phyloP scores from a whole-genome alignment of 2,329 filamentous ascomycete species.

The Ascochyta rabiei region DNA sequence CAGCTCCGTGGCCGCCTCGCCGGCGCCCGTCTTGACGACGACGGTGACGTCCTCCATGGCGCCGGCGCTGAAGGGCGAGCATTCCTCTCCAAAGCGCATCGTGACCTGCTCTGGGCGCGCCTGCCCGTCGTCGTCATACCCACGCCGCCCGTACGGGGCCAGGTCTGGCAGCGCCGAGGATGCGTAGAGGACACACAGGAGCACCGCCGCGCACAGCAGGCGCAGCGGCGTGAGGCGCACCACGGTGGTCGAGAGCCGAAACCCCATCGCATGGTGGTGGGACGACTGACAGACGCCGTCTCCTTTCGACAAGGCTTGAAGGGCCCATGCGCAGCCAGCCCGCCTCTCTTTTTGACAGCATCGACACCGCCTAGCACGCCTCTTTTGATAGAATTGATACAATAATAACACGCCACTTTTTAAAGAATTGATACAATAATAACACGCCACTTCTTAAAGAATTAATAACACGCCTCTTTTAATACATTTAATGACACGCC shows the following conservation, averaged over 20 bases:
- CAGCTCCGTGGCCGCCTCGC: constrained; percentile 62
- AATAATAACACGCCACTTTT: too few species aligned
- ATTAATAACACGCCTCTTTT: too few species aligned
- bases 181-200: constrained; percentile 31
- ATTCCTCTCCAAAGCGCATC: constrained; percentile 38
- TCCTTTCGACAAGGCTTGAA: too few species aligned
- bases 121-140: too few species aligned
- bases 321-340: too few species aligned
- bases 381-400: too few species aligned
- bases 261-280: constrained; percentile 12
- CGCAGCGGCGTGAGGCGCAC: constrained; percentile 46
- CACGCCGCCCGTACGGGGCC: constrained; percentile 35
- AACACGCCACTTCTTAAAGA: too few species aligned
- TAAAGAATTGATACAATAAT: too few species aligned
- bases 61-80: constrained; percentile 41
- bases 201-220: constrained; percentile 38
- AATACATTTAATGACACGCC: too few species aligned
- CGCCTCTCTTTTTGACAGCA: background rate
- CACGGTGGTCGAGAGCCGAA: constrained; percentile 37
- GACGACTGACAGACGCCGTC: too few species aligned
- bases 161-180: constrained; percentile 30
- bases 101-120: constrained; percentile 25
- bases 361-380: background rate
- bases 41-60: constrained; percentile 57
- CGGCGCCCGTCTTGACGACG: constrained; percentile 64